Evolutionary conservation across 345 rosid genomes (phyloP).

Genomic region (Isatis tinctoria): DNA sequence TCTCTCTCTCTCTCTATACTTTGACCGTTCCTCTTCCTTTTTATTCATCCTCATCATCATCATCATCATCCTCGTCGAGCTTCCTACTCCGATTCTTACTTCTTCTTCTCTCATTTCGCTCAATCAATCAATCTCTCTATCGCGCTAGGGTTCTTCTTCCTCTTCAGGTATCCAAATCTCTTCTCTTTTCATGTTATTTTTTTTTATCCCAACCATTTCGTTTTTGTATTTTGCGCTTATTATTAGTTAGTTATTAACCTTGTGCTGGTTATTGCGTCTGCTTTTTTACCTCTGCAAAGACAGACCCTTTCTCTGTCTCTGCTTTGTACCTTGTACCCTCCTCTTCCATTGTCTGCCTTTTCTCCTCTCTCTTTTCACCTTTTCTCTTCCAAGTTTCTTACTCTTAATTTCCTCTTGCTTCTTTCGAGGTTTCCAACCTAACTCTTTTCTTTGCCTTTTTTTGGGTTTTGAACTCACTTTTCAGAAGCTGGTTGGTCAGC

Average conservation of each 20-base stretch:
- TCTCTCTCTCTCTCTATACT: conserved; percentile 27
- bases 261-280: not conserved
- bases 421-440: not conserved
- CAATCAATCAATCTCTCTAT: not conserved
- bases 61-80: not conserved
- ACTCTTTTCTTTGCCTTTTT: not conserved
- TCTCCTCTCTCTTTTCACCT: conserved; percentile 6
- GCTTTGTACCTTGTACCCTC: conserved; percentile 13
- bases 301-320: conserved; percentile 27
- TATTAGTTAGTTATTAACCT: conserved; percentile 7
- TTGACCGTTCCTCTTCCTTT: conserved; percentile 35
- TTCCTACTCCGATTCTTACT: conserved; percentile 16
- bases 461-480: not conserved
- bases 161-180: conserved; percentile 10
- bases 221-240: not conserved
- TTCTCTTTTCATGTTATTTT: not conserved
- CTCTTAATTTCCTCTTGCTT: not conserved
- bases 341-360: conserved; percentile 12
- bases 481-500: conserved; percentile 15
- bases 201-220: not conserved
- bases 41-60: conserved; percentile 10
- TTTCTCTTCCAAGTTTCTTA: not conserved
- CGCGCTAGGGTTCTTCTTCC: conserved; percentile 18
- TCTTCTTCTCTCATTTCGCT: not conserved
- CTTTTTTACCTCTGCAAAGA: conserved; percentile 24